Percentiles rank a stretch among this genome's conserved stretches.
These are phyloP conservation scores for Pestalotiopsis sp. DNA, from an alignment of 2,329 filamentous ascomycete genomes.

Conservation along the genomic window DNA sequence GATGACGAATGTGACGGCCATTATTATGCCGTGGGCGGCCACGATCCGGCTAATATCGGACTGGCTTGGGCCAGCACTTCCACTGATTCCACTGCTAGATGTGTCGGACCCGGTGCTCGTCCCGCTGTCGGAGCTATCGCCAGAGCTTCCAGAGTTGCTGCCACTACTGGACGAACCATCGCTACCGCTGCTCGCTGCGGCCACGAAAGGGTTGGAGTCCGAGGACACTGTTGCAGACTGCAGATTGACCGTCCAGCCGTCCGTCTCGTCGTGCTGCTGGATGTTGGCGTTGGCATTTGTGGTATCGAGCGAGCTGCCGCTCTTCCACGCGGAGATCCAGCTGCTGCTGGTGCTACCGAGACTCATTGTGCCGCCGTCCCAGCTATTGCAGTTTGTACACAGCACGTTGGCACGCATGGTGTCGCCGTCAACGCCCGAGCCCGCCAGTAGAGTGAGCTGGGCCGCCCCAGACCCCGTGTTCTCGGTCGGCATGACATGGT, in stretches of 20 bases:
- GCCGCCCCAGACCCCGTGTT: constrained; percentile 41
- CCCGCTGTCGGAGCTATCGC: constrained; percentile 7
- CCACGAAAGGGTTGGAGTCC: constrained; percentile 55
- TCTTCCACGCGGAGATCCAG: constrained; percentile 60
- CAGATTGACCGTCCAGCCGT: constrained; percentile 50
- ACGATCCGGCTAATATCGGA: constrained; percentile 26
- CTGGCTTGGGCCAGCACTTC: constrained; percentile 14
- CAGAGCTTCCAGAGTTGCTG: constrained; percentile 16
- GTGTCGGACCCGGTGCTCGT: constrained; percentile 9
- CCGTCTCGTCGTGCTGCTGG: constrained; percentile 45
- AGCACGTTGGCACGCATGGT: constrained; percentile 62
- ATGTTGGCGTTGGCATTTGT: constrained; percentile 42
- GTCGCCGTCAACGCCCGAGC: constrained; percentile 55
- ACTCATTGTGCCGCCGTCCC: constrained; percentile 44
- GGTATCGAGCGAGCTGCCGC: constrained; percentile 46
- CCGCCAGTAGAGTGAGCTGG: constrained; percentile 55
- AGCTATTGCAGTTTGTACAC: constrained; percentile 54
- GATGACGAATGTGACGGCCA: constrained; percentile 60
- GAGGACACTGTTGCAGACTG: constrained; percentile 44
- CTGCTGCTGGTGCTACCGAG: constrained; percentile 38
- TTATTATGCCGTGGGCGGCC: constrained; percentile 58
- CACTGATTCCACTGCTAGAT: constrained; percentile 13
- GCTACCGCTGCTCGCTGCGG: constrained; percentile 14
- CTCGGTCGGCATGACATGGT: constrained; percentile 48
- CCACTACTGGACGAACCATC: constrained; percentile 12